Conservation (phyloP, 441 rosid species). For the Rhodomyrtus psidioides region DNA sequence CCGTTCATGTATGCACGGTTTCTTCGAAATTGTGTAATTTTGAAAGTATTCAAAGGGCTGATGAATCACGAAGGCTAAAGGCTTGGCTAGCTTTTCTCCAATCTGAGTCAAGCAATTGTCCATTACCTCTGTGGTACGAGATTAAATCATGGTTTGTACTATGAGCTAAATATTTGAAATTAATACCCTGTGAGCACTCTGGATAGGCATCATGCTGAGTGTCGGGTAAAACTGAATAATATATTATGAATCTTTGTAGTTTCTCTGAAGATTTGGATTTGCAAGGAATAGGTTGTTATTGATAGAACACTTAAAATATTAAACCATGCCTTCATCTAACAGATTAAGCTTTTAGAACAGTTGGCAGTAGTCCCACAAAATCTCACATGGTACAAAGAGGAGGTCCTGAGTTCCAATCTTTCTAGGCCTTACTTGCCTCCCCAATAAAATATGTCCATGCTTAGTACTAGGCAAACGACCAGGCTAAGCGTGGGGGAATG, state of each 20-base stretch:
- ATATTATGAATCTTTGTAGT: neutral
- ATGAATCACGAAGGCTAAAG: neutral
- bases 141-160: neutral
- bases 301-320: no score
- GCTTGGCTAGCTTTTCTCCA: neutral
- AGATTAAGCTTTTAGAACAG: no score
- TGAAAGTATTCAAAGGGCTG: neutral
- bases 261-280: neutral
- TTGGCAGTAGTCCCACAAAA: no score
- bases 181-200: neutral
- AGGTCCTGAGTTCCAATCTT: no score
- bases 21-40: neutral
- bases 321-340: no score
- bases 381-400: no score
- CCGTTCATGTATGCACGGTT: neutral
- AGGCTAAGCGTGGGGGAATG: no score
- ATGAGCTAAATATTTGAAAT: neutral
- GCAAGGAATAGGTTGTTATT: neutral
- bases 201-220: neutral
- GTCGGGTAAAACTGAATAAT: neutral
- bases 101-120: neutral
- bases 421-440: no score
- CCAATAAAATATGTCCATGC: no score
- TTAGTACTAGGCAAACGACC: no score
- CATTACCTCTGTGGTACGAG: neutral